Evolutionary conservation across 139 green algal genomes (phyloP), one percentile per base, ranked within the genome.

Genomic region (Chloropicon primus): DNA sequence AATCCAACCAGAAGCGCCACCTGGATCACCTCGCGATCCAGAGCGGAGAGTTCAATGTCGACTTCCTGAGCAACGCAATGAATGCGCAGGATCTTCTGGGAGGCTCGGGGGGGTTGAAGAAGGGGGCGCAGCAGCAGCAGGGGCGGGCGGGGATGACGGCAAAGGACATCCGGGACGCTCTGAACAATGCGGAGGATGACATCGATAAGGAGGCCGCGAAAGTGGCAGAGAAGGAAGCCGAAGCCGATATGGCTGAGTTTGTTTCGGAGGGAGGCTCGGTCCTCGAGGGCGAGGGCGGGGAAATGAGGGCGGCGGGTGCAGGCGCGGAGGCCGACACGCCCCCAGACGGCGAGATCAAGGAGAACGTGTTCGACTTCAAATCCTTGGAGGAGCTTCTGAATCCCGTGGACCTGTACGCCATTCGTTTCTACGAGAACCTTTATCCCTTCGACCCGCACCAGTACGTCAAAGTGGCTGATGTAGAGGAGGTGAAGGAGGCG

Each of bases 11-110:
- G 87, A 99, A 99, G 87, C 89, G 93, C 0, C 86, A 94, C 82
- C 87, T 98, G 28, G 95, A 99, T 87, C 90, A 88, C 72, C 86
- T 99, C 73, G 95, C 96, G 72, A 99, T 99, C 81, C 89, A 93
- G 80, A 90, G 83, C 22, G 94, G 91, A 2, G 92, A 88, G 27
- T 98, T 97, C 87, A 96, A 91, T 79, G 93, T 89, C 2, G 90
- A 96, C 23, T 25, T 28, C 2, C 24, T 76, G 28, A 75, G 24
- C 23, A 54, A 74, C 41, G 41, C 41, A 17, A 5, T 62, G 41
- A 17, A 17, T 17, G 41, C 41, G 41, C 41, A 62, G 41, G 41
- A 62, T 17, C 41, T 62, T 17, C 41, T 62, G 10, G 41, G 41
- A 62, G 41, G n/a, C n/a, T n/a, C n/a, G n/a, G n/a, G 54, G 10